These are phyloP conservation scores for Gastrolobium villosum DNA, from an alignment of 306 rosid species.

Conservation along the genomic window DNA sequence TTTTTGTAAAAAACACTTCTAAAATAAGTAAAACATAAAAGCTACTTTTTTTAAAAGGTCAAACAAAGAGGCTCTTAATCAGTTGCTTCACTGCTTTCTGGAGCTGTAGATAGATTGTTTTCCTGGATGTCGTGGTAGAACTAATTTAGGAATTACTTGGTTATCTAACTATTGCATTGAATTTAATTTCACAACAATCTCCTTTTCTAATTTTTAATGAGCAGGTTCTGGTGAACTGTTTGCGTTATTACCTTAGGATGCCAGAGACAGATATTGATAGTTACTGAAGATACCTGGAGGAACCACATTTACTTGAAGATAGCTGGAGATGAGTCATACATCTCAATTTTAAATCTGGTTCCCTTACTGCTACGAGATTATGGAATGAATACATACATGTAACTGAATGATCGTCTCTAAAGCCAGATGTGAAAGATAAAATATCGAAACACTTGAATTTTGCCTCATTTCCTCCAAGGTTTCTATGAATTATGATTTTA, in stretches of 20 bases:
- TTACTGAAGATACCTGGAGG: slow-evolving; percentile 55
- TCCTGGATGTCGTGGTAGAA: slow-evolving; percentile 7
- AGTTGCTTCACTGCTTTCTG: neutral
- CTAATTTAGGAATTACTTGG: neutral
- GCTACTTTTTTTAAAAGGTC: too few relatives aligned
- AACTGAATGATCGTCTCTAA: slow-evolving; percentile 22
- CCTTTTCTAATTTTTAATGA: slow-evolving; percentile 24
- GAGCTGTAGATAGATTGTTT: slow-evolving; percentile 6
- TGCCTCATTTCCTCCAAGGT: slow-evolving; percentile 9
- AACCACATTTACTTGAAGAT: slow-evolving; percentile 34
- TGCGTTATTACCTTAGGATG: slow-evolving; percentile 90
- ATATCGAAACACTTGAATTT: neutral
- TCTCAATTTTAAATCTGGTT: slow-evolving; percentile 26
- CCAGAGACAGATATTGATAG: slow-evolving; percentile 96
- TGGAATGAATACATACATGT: slow-evolving; percentile 11
- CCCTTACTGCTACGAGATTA: slow-evolving; percentile 39
- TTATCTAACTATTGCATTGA: slow-evolving; percentile 17
- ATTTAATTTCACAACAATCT: slow-evolving; percentile 27
- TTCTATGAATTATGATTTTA: neutral
- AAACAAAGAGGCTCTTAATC: neutral
- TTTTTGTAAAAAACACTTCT: too few relatives aligned
- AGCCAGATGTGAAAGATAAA: slow-evolving; percentile 35
- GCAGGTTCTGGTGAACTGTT: slow-evolving; percentile 89
- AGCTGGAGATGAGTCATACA: slow-evolving; percentile 24
- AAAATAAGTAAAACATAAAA: too few relatives aligned